A percentile compares a stretch with the other conserved stretches of the same genome.
Evolutionary conservation across 768 basidiomycete genomes (phyloP).

Genomic region (Strobilomyces echinocephalus): DNA sequence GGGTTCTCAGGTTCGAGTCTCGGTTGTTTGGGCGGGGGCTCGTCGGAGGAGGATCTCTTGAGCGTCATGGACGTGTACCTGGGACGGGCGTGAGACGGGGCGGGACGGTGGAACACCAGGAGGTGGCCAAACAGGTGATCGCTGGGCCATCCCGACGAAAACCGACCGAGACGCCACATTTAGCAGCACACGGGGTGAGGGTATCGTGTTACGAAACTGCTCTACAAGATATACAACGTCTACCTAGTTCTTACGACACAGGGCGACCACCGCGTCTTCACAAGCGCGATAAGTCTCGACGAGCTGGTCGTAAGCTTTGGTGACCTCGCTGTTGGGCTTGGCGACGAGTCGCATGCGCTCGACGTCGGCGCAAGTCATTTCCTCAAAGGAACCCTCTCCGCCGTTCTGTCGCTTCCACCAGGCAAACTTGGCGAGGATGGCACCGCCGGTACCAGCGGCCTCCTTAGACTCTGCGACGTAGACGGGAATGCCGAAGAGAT

Average conservation of each 20-base stretch:
- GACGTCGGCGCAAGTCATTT: constrained; percentile 1
- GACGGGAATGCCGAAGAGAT: constrained; percentile 3
- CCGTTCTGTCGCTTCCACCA: constrained; percentile 7
- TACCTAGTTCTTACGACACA: too few species aligned
- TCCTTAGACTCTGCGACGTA: constrained; percentile 8
- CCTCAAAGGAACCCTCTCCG: neutral
- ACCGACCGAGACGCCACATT: too few species aligned
- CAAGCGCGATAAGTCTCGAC: constrained; percentile 3
- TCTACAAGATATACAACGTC: too few species aligned
- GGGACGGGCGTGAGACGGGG: neutral
- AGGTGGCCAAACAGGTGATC: too few species aligned
- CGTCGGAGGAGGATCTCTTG: constrained; percentile 7
- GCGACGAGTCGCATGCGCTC: constrained; percentile 8
- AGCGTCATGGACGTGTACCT: neutral
- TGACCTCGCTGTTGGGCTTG: neutral
- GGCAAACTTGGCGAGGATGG: constrained; percentile 7
- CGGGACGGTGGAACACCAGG: neutral
- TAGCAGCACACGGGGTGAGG: too few species aligned
- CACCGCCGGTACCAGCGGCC: constrained; percentile 4
- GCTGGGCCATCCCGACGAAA: too few species aligned
- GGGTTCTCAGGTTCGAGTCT: constrained; percentile 8
- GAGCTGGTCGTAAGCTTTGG: constrained; percentile 1
- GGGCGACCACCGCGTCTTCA: constrained; percentile 1
- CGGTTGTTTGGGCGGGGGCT: constrained; percentile 7
- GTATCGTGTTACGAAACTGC: too few species aligned